These are phyloP conservation scores for Nepenthes mirabilis DNA, from an alignment of 148 eudicot species.

Conservation along the genomic window DNA sequence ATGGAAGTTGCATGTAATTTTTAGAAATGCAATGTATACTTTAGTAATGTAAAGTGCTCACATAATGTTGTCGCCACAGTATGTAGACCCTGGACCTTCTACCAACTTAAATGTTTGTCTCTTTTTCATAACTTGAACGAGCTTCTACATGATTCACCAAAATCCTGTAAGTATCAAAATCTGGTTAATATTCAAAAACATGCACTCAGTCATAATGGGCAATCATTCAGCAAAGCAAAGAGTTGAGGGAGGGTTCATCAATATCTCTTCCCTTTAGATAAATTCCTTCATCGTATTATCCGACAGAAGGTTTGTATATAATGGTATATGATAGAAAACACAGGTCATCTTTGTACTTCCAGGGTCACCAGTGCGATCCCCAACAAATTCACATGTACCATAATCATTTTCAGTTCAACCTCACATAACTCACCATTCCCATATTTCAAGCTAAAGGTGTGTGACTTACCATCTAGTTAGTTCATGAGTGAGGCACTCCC, in stretches of 20 bases:
- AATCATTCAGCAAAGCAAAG: too few species aligned
- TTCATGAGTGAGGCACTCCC: slow-evolving; percentile 65
- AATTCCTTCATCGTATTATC: neutral
- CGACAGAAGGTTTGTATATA: neutral
- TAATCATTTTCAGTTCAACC: slow-evolving; percentile 77
- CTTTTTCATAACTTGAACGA: slow-evolving; percentile 90
- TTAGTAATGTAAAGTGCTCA: slow-evolving; percentile 80
- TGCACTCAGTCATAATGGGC: too few species aligned
- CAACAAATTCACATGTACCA: slow-evolving; percentile 86
- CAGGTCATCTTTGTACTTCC: slow-evolving; percentile 80
- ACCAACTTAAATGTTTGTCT: slow-evolving; percentile 77
- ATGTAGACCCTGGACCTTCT: slow-evolving; percentile 89
- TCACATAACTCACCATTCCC: slow-evolving; percentile 84
- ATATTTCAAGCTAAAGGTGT: slow-evolving; percentile 64
- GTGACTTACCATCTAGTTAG: slow-evolving; percentile 32
- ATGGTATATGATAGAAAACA: neutral
- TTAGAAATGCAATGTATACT: slow-evolving; percentile 8
- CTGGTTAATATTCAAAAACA: neutral
- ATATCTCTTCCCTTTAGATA: neutral
- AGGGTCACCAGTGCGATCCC: slow-evolving; percentile 82
- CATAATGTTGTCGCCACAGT: slow-evolving; percentile 93
- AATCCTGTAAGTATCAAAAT: slow-evolving; percentile 35
- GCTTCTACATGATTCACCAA: slow-evolving; percentile 96
- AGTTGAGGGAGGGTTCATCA: neutral
- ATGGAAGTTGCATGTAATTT: too few species aligned